Percentiles rank a stretch among this genome's conserved stretches.
Conservation (phyloP, 768 basidiomycete genomes). For the Calocybe indica region DNA sequence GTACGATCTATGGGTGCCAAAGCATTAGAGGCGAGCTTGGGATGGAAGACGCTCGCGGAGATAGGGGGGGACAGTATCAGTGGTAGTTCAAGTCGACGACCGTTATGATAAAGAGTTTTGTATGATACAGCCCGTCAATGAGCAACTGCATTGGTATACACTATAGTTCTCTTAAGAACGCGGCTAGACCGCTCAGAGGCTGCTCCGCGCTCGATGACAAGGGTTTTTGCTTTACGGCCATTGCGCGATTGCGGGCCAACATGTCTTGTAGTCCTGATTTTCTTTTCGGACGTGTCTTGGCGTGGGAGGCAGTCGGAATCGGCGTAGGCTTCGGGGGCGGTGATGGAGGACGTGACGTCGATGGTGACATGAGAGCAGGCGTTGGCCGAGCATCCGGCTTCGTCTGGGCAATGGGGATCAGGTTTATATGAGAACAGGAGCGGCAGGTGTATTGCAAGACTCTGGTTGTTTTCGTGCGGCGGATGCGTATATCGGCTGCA, state of each 20-base stretch:
- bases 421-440: constrained; percentile 18
- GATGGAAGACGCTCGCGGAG: background rate
- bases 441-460: constrained; percentile 22
- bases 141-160: too few relatives aligned
- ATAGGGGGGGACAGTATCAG: background rate
- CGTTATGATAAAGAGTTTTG: constrained; percentile 1
- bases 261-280: constrained; percentile 43
- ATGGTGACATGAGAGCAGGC: constrained; percentile 1
- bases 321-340: background rate
- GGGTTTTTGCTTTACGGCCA: constrained; percentile 33
- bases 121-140: background rate
- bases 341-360: background rate
- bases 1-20: constrained; percentile 73
- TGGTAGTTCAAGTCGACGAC: background rate
- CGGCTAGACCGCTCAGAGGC: constrained; percentile 37
- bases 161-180: constrained; percentile 43
- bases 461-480: constrained; percentile 20
- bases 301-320: background rate
- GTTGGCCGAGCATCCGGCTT: constrained; percentile 12
- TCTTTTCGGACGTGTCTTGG: background rate
- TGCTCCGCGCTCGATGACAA: constrained; percentile 18
- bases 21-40: constrained; percentile 14
- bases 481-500: constrained; percentile 27
- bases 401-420: too few relatives aligned
- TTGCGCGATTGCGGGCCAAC: constrained; percentile 54